Percentiles rank a stretch among this genome's conserved stretches.
Evolutionary conservation across 2,329 filamentous ascomycete genomes (phyloP).

Genomic region (Fusarium clavum): DNA sequence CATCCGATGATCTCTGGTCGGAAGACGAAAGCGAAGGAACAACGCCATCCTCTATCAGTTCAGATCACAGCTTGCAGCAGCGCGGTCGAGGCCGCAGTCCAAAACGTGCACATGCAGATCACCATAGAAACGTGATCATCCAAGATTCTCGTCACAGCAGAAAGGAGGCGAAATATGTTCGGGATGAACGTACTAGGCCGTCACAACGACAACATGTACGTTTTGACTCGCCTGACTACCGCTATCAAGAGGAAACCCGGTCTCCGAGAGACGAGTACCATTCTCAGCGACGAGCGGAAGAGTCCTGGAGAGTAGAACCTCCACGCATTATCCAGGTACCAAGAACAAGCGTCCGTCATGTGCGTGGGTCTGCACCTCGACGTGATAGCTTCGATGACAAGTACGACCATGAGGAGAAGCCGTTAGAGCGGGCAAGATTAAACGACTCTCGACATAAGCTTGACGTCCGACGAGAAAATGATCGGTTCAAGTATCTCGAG

Average conservation of each 20-base stretch:
- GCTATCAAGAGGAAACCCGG: constrained; percentile 7
- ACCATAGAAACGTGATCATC: constrained; percentile 10
- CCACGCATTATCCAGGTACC: constrained; percentile 38
- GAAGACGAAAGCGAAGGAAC: constrained; percentile 31
- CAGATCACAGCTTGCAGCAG: constrained; percentile 8
- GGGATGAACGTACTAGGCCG: neutral
- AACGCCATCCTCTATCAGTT: constrained; percentile 30
- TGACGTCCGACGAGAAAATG: constrained; percentile 24
- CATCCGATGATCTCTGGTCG: constrained; percentile 22
- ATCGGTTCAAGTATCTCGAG: constrained; percentile 28
- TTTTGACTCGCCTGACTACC: constrained; percentile 10
- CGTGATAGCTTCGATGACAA: constrained; percentile 29
- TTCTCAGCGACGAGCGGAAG: constrained; percentile 13
- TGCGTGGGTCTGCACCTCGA: constrained; percentile 29
- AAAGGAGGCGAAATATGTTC: neutral
- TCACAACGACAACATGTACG: constrained; percentile 23
- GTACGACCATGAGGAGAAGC: constrained; percentile 14
- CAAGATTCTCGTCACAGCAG: constrained; percentile 5
- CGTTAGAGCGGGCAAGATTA: constrained; percentile 32
- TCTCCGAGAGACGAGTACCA: constrained; percentile 22
- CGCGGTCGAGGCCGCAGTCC: constrained; percentile 20
- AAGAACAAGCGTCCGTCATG: constrained; percentile 26
- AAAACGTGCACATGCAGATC: constrained; percentile 7
- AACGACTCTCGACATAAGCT: constrained; percentile 16
- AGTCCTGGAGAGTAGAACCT: constrained; percentile 14